Evolutionary conservation across 331 rosid species (phyloP).

Genomic region (Malus hybrid): DNA sequence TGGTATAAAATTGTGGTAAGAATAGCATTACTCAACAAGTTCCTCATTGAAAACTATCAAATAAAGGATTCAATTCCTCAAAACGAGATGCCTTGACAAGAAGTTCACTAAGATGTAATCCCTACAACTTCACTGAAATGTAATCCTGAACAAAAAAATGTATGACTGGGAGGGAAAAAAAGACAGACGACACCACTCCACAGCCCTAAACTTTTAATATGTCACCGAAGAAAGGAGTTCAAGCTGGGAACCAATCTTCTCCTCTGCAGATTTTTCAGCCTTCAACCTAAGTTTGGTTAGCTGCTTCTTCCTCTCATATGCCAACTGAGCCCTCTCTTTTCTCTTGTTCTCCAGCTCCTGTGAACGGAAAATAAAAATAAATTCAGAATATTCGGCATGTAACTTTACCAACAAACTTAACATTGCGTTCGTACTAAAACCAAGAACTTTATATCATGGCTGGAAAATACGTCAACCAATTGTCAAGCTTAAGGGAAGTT

Average conservation of each 20-base stretch:
- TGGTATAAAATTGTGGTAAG: no score
- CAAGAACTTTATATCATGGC: neutral
- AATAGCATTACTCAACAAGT: neutral
- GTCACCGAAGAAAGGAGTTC: slow-evolving; percentile 51
- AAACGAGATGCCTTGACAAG: slow-evolving; percentile 13
- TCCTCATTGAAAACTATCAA: neutral
- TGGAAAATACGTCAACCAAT: no score
- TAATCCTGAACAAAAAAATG: slow-evolving; percentile 18
- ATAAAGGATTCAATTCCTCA: neutral
- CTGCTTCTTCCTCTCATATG: slow-evolving; percentile 59
- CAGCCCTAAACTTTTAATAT: slow-evolving; percentile 27
- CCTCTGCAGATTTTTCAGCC: slow-evolving; percentile 53
- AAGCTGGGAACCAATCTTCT: slow-evolving; percentile 57
- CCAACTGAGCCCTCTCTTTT: slow-evolving; percentile 43
- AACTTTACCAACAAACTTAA: neutral
- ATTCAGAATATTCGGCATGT: neutral
- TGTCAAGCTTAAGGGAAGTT: neutral
- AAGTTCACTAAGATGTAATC: slow-evolving; percentile 1
- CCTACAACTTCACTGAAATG: neutral
- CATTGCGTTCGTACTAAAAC: neutral
- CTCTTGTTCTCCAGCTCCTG: slow-evolving; percentile 76
- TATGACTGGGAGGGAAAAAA: neutral
- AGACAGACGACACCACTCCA: neutral
- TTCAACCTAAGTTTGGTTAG: slow-evolving; percentile 41
- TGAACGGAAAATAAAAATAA: neutral